These are phyloP conservation scores for Malbranchea zuffiana DNA, from an alignment of 2,329 filamentous ascomycete species.

Conservation along the genomic window DNA sequence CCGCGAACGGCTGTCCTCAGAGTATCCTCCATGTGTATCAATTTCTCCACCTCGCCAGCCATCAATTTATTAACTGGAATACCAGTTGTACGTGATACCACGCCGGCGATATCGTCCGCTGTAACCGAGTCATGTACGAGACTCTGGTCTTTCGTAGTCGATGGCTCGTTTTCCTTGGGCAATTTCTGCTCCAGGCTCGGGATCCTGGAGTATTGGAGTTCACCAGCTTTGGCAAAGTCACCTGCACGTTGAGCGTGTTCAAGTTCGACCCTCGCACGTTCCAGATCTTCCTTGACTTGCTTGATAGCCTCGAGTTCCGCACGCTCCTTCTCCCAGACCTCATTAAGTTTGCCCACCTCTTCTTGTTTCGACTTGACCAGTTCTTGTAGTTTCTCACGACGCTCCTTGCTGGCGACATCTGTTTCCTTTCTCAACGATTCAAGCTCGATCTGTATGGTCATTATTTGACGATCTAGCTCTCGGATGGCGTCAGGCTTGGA, in stretches of 20 bases:
- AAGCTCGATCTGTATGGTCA: conserved; percentile 94
- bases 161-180: conserved; percentile 55
- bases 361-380: conserved; percentile 66
- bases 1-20: conserved; percentile 75
- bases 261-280: conserved; percentile 71
- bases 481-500: conserved; percentile 94
- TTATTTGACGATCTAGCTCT: conserved; percentile 83
- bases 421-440: conserved; percentile 91
- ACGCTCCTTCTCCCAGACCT: conserved; percentile 84
- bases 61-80: conserved; percentile 90
- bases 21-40: conserved; percentile 90
- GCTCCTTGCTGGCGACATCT: conserved; percentile 77
- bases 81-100: conserved; percentile 83
- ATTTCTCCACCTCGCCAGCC: conserved; percentile 83
- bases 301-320: conserved; percentile 79
- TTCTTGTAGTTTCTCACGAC: conserved; percentile 71
- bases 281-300: conserved; percentile 75
- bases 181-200: conserved; percentile 68
- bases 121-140: conserved; percentile 92
- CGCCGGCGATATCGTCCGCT: conserved; percentile 81
- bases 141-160: conserved; percentile 38
- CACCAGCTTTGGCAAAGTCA: conserved; percentile 81
- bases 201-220: conserved; percentile 79
- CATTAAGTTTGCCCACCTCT: conserved; percentile 61
- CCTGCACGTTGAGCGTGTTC: conserved; percentile 79